Percentiles rank a stretch among this genome's conserved stretches.
Conservation (phyloP, 2,329 filamentous ascomycete species). For the Emergomyces pasteurianus region DNA sequence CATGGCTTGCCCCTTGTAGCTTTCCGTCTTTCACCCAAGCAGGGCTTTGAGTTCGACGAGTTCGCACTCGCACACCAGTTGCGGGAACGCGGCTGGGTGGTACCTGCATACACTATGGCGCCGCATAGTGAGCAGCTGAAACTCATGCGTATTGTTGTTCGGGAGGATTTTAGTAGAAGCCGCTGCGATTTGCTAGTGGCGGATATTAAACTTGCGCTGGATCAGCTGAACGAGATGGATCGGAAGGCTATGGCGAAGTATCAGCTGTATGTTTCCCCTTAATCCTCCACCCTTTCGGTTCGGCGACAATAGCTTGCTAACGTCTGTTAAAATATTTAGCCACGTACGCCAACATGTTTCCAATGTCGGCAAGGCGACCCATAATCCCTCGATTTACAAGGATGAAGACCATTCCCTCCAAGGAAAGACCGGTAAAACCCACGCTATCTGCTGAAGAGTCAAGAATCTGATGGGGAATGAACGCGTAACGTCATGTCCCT, state of each 20-base stretch:
- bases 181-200: constrained; percentile 66
- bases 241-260: constrained; percentile 57
- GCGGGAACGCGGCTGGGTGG: constrained; percentile 78
- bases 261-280: constrained; percentile 44
- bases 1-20: constrained; percentile 79
- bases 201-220: constrained; percentile 68
- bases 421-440: constrained; percentile 83
- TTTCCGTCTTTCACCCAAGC: constrained; percentile 57
- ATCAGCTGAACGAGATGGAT: constrained; percentile 63
- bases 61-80: constrained; percentile 75
- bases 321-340: constrained; percentile 13
- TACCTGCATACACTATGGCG: constrained; percentile 95
- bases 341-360: constrained; percentile 46
- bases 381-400: constrained; percentile 43
- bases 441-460: constrained; percentile 60
- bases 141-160: constrained; percentile 83
- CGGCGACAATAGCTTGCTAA: not conserved
- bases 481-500: not conserved
- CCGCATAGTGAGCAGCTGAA: constrained; percentile 73
- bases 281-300: not conserved
- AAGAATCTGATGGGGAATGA: not conserved
- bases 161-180: constrained; percentile 78
- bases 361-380: constrained; percentile 41
- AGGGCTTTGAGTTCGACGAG: constrained; percentile 52
- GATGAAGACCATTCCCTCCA: constrained; percentile 78